Evolutionary conservation across 305 asterid species (phyloP), one percentile per base, ranked within the genome.

Genomic region (Fraxinus baroniana): DNA sequence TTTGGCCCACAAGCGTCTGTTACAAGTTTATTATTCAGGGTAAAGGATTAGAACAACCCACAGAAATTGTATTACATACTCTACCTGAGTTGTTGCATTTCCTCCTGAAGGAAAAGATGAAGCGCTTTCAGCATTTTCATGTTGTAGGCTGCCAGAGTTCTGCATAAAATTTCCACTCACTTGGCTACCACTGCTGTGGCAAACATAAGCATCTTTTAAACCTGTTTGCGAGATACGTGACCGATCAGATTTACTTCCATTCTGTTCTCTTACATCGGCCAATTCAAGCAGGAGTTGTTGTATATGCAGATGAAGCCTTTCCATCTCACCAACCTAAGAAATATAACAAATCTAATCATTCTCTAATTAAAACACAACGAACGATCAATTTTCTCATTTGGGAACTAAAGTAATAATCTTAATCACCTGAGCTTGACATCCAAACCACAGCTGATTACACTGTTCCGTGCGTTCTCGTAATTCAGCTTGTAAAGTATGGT

Each of bases 401-500:
- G 73, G 35, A 46, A 13, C 57, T 46, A 46, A 30, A 18, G 57
- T n/a, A 52, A 79, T 49, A 18, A 74, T 70, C 52, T 79, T 70
- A 88, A 60, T 55, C 83, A 94, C 98, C 98, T 93, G 98, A 46
- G 88, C 95, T 89, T 46, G 57, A 46, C 57, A 46, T 3, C 57
- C 57, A 46, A 91, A 87, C 97, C 57, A 46, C 55, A 95, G 92
- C 83, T 92, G 98, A 85, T 91, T 91, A 86, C 89, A 94, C 52
- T 92, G 98, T 71, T 95, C 98, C 0, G 93, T 85, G 57, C 97
- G 97, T 22, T 94, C 98, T 62, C 90, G 91, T 57, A 95, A 88
- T 88, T 95, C 97, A 86, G 91, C 89, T 85, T 95, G 97, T 80
- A 93, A 88, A 30, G 88, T 77, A 46, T 90, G 94, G 74, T 86